Percentiles rank a stretch among this genome's conserved stretches.
Evolutionary conservation across 371 early-diverging fungal species (phyloP).

Genomic region (Mortierella sp.): DNA sequence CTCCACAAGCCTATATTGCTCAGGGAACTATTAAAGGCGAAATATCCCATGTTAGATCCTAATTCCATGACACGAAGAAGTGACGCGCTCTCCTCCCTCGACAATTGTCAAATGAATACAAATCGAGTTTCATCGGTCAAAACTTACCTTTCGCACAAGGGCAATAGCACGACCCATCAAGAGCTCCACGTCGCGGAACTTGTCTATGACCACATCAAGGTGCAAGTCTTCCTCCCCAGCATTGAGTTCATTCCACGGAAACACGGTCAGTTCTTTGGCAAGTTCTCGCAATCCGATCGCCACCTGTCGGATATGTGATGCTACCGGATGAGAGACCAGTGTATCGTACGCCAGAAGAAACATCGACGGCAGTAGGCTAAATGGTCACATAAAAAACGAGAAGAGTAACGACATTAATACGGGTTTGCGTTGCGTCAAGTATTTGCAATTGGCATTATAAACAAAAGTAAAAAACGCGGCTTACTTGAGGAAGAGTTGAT

Average conservation of each 20-base stretch:
- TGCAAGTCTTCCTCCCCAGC: constrained; percentile 59
- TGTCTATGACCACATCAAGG: constrained; percentile 61
- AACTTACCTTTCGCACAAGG: constrained; percentile 69
- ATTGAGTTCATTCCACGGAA: constrained; percentile 68
- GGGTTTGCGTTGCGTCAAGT: not conserved
- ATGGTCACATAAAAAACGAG: constrained; percentile 8
- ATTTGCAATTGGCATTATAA: not conserved
- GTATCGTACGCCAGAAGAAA: constrained; percentile 84
- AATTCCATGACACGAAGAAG: too few species aligned
- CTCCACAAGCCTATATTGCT: constrained; percentile 76
- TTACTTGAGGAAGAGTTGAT: constrained; percentile 78
- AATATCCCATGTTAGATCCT: not conserved
- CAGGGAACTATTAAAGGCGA: constrained; percentile 69
- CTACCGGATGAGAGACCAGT: constrained; percentile 74
- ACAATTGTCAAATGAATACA: not conserved
- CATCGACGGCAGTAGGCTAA: constrained; percentile 79
- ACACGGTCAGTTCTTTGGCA: constrained; percentile 60
- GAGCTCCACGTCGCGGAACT: constrained; percentile 71
- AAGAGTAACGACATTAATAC: not conserved
- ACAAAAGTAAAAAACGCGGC: constrained; percentile 27
- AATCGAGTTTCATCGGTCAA: too few species aligned
- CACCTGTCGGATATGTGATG: constrained; percentile 63
- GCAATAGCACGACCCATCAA: constrained; percentile 74
- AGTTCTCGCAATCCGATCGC: constrained; percentile 61
- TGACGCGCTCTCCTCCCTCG: too few species aligned